A percentile compares a stretch with the other conserved stretches of the same genome.
Evolutionary conservation across 2,329 filamentous ascomycete genomes (phyloP).

Genomic region (Aureobasidium pullulans): DNA sequence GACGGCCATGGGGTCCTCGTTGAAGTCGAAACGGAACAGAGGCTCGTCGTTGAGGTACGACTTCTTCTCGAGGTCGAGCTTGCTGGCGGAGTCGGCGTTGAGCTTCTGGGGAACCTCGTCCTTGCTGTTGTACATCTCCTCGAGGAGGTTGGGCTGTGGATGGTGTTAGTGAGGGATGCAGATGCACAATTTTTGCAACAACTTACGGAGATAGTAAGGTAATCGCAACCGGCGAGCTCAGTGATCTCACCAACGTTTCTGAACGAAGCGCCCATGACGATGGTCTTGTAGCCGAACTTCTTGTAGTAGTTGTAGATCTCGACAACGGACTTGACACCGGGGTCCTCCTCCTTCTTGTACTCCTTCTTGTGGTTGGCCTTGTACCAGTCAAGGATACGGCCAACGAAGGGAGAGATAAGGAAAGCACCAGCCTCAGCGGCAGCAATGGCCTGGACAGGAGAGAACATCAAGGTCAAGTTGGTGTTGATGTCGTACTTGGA

Average conservation of each 20-base stretch:
- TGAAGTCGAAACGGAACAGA: conserved; percentile 96
- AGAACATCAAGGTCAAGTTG: conserved; percentile 99
- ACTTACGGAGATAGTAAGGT: conserved; percentile 91
- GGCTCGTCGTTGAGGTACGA: conserved; percentile 85
- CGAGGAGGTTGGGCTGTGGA: conserved; percentile 74
- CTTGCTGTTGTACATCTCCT: conserved; percentile 82
- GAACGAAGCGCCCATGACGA: conserved; percentile 99
- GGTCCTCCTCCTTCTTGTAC: conserved; percentile 83
- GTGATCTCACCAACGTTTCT: conserved; percentile 94
- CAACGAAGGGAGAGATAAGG: conserved; percentile 98
- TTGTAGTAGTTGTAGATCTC: conserved; percentile 99
- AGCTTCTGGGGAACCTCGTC: conserved; percentile 89
- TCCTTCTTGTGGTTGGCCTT: conserved; percentile 94
- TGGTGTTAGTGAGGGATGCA: conserved; percentile 17
- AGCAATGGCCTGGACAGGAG: conserved; percentile 84
- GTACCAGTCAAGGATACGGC: conserved; percentile 99
- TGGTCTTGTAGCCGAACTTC: conserved; percentile 98
- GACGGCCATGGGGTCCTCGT: conserved; percentile 98
- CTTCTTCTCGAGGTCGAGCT: conserved; percentile 77
- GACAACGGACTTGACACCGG: conserved; percentile 90
- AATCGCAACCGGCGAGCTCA: conserved; percentile 96
- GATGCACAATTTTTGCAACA: background rate
- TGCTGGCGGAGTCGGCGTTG: conserved; percentile 56
- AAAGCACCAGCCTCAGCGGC: conserved; percentile 91
- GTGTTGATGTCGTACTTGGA: conserved; percentile 92